Conservation (phyloP, 768 basidiomycete species). For the Cantharellus anzutake region DNA sequence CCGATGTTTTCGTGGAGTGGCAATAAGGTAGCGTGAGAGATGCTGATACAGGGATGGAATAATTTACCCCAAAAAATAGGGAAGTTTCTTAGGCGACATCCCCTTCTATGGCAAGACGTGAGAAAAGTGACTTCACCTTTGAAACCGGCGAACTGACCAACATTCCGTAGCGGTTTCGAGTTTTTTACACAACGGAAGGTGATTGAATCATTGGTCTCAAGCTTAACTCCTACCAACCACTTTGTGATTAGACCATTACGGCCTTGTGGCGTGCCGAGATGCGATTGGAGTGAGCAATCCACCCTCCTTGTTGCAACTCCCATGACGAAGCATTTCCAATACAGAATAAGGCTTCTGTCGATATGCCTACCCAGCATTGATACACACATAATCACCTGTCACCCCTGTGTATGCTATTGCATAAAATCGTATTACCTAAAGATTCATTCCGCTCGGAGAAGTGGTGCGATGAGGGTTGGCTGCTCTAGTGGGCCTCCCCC, state of each 20-base stretch:
- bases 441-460: no score
- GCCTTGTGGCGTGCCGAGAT: constrained; percentile 77
- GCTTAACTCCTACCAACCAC: neutral
- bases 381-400: no score
- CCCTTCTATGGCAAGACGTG: constrained; percentile 83
- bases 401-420: no score
- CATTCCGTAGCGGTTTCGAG: constrained; percentile 43
- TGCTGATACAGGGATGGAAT: neutral
- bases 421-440: no score
- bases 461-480: no score
- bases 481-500: no score
- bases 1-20: constrained; percentile 94
- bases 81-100: constrained; percentile 65
- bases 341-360: constrained; percentile 53
- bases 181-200: constrained; percentile 93
- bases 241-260: constrained; percentile 52
- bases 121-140: constrained; percentile 6
- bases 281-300: constrained; percentile 12
- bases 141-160: neutral
- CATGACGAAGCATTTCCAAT: constrained; percentile 38
- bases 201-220: neutral
- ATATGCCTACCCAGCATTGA: constrained; percentile 53
- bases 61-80: constrained; percentile 18
- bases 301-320: neutral
- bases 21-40: constrained; percentile 38